These are phyloP conservation scores for Vaucheria bursata DNA, from an alignment of 352 stramenopile genomes.

Conservation along the genomic window DNA sequence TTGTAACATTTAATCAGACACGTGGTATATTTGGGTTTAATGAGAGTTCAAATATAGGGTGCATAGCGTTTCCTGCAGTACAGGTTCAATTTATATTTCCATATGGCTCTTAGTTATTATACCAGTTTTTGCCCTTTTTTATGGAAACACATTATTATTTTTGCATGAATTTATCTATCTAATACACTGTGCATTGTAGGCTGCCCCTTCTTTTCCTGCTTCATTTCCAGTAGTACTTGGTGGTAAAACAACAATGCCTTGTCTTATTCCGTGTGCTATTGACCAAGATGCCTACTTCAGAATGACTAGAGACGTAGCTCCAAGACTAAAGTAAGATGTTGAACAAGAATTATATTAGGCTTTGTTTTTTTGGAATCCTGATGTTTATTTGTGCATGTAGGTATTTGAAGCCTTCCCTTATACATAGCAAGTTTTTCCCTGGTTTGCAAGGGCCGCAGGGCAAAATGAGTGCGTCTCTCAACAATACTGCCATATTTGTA, in stretches of 20 bases:
- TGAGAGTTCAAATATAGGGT: conserved; percentile 93
- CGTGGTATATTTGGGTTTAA: conserved; percentile 99
- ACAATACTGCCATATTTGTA: conserved; percentile 96
- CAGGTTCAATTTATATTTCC: conserved; percentile 59
- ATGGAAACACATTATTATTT: no score
- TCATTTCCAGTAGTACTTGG: conserved; percentile 79
- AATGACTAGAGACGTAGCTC: conserved; percentile 96
- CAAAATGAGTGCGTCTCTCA: conserved; percentile 96
- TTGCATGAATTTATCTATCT: no score
- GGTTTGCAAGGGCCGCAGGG: conserved; percentile 83
- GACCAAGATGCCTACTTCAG: conserved; percentile 96
- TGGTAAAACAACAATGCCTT: conserved; percentile 77
- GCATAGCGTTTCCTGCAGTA: conserved; percentile 95
- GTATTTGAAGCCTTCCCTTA: conserved; percentile 82
- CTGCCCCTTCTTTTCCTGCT: conserved; percentile 89
- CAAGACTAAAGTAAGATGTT: conserved; percentile 67
- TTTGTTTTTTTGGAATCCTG: not conserved
- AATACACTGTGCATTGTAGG: conserved; percentile 9
- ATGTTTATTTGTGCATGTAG: not conserved
- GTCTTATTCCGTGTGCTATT: conserved; percentile 98
- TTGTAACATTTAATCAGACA: conserved; percentile 66
- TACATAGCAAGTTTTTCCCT: conserved; percentile 99
- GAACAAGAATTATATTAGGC: not conserved
- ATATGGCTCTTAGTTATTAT: no score
- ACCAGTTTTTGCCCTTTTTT: no score